phyloP scores from a whole-genome alignment of 306 rosid species.

The Fragaria ananassa region DNA sequence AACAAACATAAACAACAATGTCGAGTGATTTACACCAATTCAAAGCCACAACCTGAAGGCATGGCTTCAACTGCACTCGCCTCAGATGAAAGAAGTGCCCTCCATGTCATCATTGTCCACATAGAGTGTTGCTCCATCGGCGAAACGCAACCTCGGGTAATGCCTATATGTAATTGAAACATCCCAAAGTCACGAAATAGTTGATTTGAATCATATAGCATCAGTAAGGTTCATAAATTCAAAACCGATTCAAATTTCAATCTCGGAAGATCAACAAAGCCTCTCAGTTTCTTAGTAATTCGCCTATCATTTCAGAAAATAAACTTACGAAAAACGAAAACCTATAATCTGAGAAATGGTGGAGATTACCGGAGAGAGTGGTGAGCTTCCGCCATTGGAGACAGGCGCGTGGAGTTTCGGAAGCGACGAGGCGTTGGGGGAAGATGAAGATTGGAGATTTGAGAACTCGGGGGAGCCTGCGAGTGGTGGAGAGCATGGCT shows the following conservation, averaged over 20 bases:
- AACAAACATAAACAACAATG: constrained; percentile 20
- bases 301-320: constrained; percentile 1
- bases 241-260: neutral
- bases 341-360: neutral
- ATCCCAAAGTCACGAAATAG: constrained; percentile 1
- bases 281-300: too few relatives aligned
- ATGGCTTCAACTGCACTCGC: constrained; percentile 30
- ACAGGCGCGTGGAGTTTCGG: constrained; percentile 30
- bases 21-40: neutral
- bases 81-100: constrained; percentile 49
- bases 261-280: neutral
- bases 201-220: neutral
- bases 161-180: constrained; percentile 43
- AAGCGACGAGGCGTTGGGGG: constrained; percentile 36
- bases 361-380: constrained; percentile 35
- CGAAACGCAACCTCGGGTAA: constrained; percentile 21
- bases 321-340: too few relatives aligned
- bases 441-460: constrained; percentile 39
- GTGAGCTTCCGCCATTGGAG: constrained; percentile 33
- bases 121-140: constrained; percentile 26
- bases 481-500: constrained; percentile 61
- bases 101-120: constrained; percentile 30
- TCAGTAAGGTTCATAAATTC: neutral
- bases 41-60: constrained; percentile 54
- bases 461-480: constrained; percentile 48